phyloP scores from a whole-genome alignment of 345 rosid species.

The Limnanthes douglasii region DNA sequence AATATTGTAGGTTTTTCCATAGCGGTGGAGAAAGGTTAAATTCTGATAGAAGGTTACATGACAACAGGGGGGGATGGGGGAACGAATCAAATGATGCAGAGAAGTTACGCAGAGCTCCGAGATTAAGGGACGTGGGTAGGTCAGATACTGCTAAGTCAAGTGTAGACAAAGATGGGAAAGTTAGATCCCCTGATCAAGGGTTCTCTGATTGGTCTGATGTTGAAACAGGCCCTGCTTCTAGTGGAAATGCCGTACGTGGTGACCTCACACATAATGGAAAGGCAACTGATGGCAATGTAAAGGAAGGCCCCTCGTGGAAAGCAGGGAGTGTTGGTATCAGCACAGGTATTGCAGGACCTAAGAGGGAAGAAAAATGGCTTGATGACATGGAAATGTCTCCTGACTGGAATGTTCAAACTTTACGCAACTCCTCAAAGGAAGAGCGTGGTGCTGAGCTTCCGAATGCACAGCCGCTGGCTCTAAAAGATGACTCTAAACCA shows the following conservation, averaged over 20 bases:
- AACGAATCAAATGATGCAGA: slow-evolving; percentile 20
- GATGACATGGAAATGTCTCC: slow-evolving; percentile 77
- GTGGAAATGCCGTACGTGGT: slow-evolving; percentile 9
- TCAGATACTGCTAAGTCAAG: slow-evolving; percentile 16
- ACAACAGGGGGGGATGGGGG: slow-evolving; percentile 18
- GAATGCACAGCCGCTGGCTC: slow-evolving; percentile 13
- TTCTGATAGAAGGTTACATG: slow-evolving; percentile 41
- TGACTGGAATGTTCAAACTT: slow-evolving; percentile 48
- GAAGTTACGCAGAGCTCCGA: slow-evolving; percentile 23
- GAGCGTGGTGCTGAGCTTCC: slow-evolving; percentile 16
- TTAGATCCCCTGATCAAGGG: slow-evolving; percentile 17
- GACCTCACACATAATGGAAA: slow-evolving; percentile 11
- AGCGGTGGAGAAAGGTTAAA: slow-evolving; percentile 21
- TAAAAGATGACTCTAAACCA: slow-evolving; percentile 12
- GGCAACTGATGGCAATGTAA: slow-evolving; percentile 12
- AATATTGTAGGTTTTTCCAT: slow-evolving; percentile 72
- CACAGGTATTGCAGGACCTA: slow-evolving; percentile 18
- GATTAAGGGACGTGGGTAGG: slow-evolving; percentile 21
- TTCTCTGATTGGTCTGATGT: slow-evolving; percentile 18
- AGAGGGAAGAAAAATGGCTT: slow-evolving; percentile 30
- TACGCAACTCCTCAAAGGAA: slow-evolving; percentile 18
- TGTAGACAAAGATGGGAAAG: too few relatives aligned
- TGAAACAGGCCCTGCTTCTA: slow-evolving; percentile 14
- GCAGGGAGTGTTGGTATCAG: slow-evolving; percentile 11
- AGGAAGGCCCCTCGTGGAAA: slow-evolving; percentile 13